A percentile compares a stretch with the other conserved stretches of the same genome.
Evolutionary conservation across 352 stramenopile species (phyloP).

Genomic region (Phytophthora brassicae): DNA sequence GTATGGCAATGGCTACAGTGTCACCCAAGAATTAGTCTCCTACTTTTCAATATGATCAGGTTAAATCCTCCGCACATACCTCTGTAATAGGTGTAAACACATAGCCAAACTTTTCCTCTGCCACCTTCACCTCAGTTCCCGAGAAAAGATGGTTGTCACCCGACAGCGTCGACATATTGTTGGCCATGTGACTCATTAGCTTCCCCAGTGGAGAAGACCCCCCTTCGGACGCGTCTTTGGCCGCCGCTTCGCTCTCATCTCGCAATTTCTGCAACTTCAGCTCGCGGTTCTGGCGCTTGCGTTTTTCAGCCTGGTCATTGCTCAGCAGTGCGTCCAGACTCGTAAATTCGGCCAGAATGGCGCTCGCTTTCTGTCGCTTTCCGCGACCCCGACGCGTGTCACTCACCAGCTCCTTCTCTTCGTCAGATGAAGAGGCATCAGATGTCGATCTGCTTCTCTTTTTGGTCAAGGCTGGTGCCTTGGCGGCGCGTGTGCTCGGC

Average conservation of each 20-base stretch:
- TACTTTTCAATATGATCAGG: too few species aligned
- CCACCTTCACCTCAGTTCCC: constrained; percentile 34
- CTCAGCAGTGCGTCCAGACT: constrained; percentile 76
- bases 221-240: constrained; percentile 9
- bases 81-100: constrained; percentile 80
- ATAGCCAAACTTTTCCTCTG: constrained; percentile 80
- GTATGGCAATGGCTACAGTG: constrained; percentile 47
- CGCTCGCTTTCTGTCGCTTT: constrained; percentile 33
- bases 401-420: constrained; percentile 47
- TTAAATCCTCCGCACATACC: constrained; percentile 12
- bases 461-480: constrained; percentile 6
- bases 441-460: constrained; percentile 15
- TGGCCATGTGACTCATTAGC: constrained; percentile 72
- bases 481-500: constrained; percentile 8
- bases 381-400: constrained; percentile 45
- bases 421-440: constrained; percentile 20
- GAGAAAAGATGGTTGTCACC: constrained; percentile 65
- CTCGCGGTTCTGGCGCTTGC: constrained; percentile 57
- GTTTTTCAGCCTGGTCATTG: constrained; percentile 58
- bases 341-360: constrained; percentile 65
- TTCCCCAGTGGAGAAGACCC: constrained; percentile 47
- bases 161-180: constrained; percentile 69
- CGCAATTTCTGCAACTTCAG: constrained; percentile 59
- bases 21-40: not conserved
- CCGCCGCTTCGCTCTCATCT: constrained; percentile 45